These are phyloP conservation scores for Boletus fagicola DNA, from an alignment of 768 basidiomycete species.

Conservation along the genomic window DNA sequence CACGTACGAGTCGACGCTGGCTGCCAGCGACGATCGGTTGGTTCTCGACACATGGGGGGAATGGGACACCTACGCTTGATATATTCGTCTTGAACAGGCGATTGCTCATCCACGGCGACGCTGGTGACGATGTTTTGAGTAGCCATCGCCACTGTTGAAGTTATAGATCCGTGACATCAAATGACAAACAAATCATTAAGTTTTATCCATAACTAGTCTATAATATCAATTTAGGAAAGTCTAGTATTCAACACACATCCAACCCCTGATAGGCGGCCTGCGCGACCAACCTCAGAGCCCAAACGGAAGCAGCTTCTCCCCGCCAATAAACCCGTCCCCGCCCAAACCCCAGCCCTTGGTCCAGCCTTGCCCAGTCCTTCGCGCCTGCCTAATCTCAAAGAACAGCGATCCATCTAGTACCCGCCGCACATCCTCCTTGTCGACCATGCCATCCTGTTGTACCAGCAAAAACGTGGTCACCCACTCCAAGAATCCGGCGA, in stretches of 20 bases:
- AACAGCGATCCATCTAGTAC: conserved; percentile 43
- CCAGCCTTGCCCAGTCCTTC: conserved; percentile 23
- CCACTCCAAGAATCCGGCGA: conserved; percentile 40
- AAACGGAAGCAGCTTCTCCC: conserved; percentile 30
- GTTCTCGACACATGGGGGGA: conserved; percentile 15
- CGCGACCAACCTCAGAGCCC: conserved; percentile 13
- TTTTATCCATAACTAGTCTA: neutral
- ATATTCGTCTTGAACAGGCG: neutral
- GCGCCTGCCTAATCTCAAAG: conserved; percentile 31
- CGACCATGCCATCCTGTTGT: conserved; percentile 39
- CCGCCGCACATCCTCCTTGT: conserved; percentile 42
- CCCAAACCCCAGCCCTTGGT: conserved; percentile 32
- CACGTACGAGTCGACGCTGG: no score
- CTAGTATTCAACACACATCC: neutral
- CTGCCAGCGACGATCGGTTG: conserved; percentile 35
- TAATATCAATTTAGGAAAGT: neutral
- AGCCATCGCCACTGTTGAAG: neutral
- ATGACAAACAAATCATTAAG: conserved; percentile 1
- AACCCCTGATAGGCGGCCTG: neutral
- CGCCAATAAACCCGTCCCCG: conserved; percentile 33
- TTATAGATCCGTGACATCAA: neutral
- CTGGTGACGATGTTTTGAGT: conserved; percentile 19
- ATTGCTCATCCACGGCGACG: neutral
- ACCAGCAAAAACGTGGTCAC: conserved; percentile 38
- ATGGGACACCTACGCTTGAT: neutral